Percentiles rank a stretch among this genome's conserved stretches.
These are phyloP conservation scores for Lentinus brumalis DNA, from an alignment of 768 basidiomycete genomes.

Conservation along the genomic window DNA sequence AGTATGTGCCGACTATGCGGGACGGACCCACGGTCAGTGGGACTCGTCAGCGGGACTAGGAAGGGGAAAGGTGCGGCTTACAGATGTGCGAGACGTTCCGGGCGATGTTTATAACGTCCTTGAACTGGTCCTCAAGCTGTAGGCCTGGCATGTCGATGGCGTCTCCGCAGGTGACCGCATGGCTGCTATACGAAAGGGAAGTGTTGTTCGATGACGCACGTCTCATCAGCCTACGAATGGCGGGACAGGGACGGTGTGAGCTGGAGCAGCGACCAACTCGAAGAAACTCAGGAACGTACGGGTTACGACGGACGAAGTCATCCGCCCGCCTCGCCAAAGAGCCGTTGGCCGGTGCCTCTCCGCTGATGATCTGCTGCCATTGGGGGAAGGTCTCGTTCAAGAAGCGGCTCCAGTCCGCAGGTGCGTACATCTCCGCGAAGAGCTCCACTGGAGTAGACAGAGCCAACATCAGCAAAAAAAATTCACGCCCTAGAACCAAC, in stretches of 20 bases:
- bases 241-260: too few relatives aligned
- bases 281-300: too few relatives aligned
- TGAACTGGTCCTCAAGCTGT: background rate
- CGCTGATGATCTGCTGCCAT: too few relatives aligned
- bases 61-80: background rate
- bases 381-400: too few relatives aligned
- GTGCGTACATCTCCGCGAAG: background rate
- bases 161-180: background rate
- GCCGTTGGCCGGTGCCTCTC: too few relatives aligned
- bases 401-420: too few relatives aligned
- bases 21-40: background rate
- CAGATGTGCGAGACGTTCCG: background rate
- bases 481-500: background rate
- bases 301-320: too few relatives aligned
- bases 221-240: too few relatives aligned
- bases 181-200: too few relatives aligned
- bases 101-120: background rate
- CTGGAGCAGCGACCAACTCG: too few relatives aligned
- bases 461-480: background rate
- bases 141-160: background rate
- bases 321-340: too few relatives aligned
- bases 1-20: background rate
- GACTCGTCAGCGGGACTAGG: background rate
- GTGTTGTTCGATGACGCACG: too few relatives aligned
- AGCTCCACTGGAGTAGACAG: background rate